phyloP scores from a whole-genome alignment of 257 asterid species.

The Scutellaria galericulata region DNA sequence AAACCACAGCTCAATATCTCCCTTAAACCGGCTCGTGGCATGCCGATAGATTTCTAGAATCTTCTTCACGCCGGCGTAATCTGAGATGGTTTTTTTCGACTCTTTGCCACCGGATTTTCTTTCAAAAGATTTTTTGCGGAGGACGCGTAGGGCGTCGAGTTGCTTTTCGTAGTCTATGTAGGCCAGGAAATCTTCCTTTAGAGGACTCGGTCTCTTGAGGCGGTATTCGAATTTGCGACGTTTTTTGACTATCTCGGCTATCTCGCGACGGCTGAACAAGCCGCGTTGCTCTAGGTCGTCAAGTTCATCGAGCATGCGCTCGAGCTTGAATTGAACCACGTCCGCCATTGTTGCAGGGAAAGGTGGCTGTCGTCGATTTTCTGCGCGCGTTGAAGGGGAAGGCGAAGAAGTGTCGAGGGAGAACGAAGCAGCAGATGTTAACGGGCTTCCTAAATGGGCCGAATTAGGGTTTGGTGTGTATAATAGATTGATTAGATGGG shows the following conservation, averaged over 20 bases:
- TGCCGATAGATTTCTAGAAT: slow-evolving; percentile 72
- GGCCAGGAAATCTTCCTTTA: slow-evolving; percentile 69
- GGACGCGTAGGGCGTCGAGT: slow-evolving; percentile 70
- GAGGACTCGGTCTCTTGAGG: slow-evolving; percentile 84
- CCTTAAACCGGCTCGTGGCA: slow-evolving; percentile 87
- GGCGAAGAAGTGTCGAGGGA: neutral
- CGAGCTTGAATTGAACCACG: slow-evolving; percentile 84
- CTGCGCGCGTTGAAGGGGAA: slow-evolving; percentile 1
- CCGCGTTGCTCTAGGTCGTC: slow-evolving; percentile 84
- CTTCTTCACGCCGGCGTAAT: slow-evolving; percentile 73
- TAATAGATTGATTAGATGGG: neutral
- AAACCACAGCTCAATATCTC: slow-evolving; percentile 90
- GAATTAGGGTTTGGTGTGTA: slow-evolving; percentile 31
- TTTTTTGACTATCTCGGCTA: slow-evolving; percentile 86
- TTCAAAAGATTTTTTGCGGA: slow-evolving; percentile 60
- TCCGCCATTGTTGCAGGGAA: slow-evolving; percentile 68
- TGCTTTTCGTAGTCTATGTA: slow-evolving; percentile 84
- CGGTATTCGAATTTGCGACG: slow-evolving; percentile 96
- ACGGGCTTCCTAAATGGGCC: slow-evolving; percentile 38
- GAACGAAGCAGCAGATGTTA: neutral
- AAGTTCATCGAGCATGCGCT: slow-evolving; percentile 89
- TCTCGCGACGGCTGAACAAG: slow-evolving; percentile 71
- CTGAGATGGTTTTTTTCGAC: slow-evolving; percentile 67
- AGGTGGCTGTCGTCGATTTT: neutral
- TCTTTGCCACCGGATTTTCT: slow-evolving; percentile 49